Evolutionary conservation across 768 basidiomycete genomes (phyloP).

Genomic region (Panaeolus papilionaceus): DNA sequence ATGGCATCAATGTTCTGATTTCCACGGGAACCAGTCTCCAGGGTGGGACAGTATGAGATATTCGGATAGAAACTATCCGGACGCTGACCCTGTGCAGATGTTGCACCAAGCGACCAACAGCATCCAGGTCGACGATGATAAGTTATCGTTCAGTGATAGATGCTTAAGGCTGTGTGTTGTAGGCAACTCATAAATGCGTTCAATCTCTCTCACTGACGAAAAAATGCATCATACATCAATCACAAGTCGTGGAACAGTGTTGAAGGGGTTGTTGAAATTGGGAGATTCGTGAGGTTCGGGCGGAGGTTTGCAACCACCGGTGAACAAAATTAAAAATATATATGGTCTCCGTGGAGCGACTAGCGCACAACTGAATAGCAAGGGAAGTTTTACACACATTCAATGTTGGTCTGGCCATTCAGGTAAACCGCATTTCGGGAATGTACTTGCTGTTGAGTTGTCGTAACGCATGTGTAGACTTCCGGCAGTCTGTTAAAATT

Average conservation of each 20-base stretch:
- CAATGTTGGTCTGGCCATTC: too few species aligned
- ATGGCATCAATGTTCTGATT: conserved; percentile 8
- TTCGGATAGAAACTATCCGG: conserved; percentile 7
- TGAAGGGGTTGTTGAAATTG: neutral
- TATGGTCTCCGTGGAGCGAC: neutral
- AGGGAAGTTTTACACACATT: too few species aligned
- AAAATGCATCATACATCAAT: neutral
- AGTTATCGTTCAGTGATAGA: neutral
- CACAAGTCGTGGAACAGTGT: neutral
- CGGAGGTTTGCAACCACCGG: neutral
- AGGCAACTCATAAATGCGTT: neutral
- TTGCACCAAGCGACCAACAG: neutral
- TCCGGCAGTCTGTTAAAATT: neutral
- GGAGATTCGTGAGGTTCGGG: neutral
- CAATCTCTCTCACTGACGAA: neutral
- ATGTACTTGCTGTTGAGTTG: too few species aligned
- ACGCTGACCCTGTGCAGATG: neutral
- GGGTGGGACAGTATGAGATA: neutral
- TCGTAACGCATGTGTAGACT: too few species aligned
- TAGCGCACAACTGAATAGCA: neutral
- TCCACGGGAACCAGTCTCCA: conserved; percentile 2
- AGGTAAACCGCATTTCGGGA: too few species aligned
- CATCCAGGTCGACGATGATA: neutral
- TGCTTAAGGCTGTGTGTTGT: neutral
- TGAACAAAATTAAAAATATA: neutral